Conservation (phyloP, 2,329 filamentous ascomycete species). For the Chrysoporthe puriensis region DNA sequence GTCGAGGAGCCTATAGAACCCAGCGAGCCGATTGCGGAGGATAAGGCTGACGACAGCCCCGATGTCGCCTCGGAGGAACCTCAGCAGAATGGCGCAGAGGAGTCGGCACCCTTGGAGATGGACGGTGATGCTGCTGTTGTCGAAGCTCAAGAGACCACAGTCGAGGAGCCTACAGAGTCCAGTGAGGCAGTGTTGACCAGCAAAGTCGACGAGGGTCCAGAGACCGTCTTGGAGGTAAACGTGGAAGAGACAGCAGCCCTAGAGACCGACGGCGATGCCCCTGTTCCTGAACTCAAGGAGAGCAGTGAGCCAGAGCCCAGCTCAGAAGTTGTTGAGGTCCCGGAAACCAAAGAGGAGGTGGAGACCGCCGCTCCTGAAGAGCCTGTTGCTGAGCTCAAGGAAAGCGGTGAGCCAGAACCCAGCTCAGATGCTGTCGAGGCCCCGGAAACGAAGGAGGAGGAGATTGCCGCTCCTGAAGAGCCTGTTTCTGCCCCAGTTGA, state of each 20-base stretch:
- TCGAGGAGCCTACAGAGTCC: slow-evolving; percentile 6
- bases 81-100: background rate
- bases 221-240: too few relatives aligned
- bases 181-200: slow-evolving; percentile 6
- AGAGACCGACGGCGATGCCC: background rate
- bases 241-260: background rate
- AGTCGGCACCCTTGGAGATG: background rate
- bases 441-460: slow-evolving; percentile 10
- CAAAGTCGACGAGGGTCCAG: background rate
- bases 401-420: slow-evolving; percentile 10
- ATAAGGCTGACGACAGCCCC: background rate
- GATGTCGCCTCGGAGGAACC: background rate
- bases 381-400: slow-evolving; percentile 1
- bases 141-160: background rate
- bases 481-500: slow-evolving; percentile 6
- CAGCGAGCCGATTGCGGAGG: background rate
- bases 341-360: slow-evolving; percentile 7
- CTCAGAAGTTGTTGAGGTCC: slow-evolving; percentile 7
- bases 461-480: slow-evolving; percentile 15
- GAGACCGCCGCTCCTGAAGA: slow-evolving; percentile 13
- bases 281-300: slow-evolving; percentile 8
- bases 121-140: background rate
- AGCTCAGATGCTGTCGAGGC: slow-evolving; percentile 5
- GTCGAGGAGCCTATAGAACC: background rate
- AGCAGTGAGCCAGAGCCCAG: slow-evolving; percentile 2